Conservation (phyloP, 495 filamentous ascomycete genomes). For the Podospora australis region DNA sequence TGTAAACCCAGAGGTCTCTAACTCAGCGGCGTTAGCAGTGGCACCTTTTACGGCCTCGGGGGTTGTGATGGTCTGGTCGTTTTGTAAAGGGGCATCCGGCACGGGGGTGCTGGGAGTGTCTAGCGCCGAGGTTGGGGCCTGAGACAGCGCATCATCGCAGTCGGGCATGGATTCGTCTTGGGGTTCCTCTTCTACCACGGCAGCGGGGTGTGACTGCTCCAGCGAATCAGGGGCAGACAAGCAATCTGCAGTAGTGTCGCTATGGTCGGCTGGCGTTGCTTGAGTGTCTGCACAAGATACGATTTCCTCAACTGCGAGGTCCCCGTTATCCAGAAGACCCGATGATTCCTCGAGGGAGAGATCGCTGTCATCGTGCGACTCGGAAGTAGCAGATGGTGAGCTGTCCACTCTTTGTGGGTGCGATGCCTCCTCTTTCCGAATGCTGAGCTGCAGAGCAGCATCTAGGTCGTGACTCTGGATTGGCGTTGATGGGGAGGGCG, state of each 20-base stretch:
- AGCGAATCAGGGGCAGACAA: slow-evolving; percentile 19
- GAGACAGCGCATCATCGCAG: neutral
- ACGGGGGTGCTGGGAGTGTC: slow-evolving; percentile 1
- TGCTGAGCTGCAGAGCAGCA: neutral
- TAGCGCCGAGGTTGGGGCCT: neutral
- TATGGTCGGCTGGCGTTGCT: slow-evolving; percentile 8
- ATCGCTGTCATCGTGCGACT: neutral
- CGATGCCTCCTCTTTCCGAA: neutral
- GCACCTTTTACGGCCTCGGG: neutral
- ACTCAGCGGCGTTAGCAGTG: neutral
- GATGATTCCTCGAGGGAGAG: neutral
- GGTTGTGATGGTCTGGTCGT: neutral
- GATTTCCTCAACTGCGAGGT: neutral
- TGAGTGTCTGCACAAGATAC: neutral
- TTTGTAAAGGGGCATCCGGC: neutral
- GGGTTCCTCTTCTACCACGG: neutral
- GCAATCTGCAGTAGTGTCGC: slow-evolving; percentile 7
- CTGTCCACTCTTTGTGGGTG: neutral
- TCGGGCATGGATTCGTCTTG: neutral
- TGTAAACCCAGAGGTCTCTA: slow-evolving; percentile 24
- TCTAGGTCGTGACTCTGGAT: neutral
- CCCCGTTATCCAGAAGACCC: neutral
- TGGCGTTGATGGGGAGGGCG: neutral
- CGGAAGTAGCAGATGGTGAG: neutral
- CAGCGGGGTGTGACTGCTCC: neutral